phyloP scores from a whole-genome alignment of 2,329 filamentous ascomycete genomes.

The Fusarium sacchari region DNA sequence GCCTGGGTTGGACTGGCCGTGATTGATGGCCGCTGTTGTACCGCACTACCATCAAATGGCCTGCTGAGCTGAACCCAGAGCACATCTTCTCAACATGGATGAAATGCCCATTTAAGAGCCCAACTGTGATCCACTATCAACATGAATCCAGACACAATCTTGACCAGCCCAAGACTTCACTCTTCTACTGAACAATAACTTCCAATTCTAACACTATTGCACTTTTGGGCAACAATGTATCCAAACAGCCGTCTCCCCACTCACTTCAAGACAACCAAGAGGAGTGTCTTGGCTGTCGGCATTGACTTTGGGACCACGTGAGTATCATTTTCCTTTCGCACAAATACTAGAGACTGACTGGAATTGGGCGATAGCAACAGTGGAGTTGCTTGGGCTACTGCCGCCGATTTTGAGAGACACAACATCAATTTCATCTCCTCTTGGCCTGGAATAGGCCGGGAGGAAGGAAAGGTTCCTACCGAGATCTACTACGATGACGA shows the following conservation, averaged over 20 bases:
- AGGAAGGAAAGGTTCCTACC: too few species aligned
- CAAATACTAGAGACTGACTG: too few species aligned
- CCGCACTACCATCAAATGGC: background rate
- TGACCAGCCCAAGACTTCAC: background rate
- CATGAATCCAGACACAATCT: background rate
- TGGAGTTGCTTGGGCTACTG: too few species aligned
- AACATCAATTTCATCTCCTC: too few species aligned
- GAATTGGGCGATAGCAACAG: too few species aligned
- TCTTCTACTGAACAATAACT: background rate
- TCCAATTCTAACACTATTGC: background rate
- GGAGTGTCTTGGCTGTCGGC: background rate
- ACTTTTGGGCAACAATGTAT: background rate
- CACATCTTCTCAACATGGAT: background rate
- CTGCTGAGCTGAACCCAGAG: background rate
- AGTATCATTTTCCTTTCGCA: background rate
- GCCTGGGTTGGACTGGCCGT: background rate
- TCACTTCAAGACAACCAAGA: background rate
- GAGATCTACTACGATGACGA: too few species aligned
- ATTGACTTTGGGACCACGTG: background rate
- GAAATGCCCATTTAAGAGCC: background rate
- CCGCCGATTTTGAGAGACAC: too few species aligned
- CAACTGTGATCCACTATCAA: background rate
- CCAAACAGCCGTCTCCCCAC: background rate
- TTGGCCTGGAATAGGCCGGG: too few species aligned
- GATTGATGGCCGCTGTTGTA: background rate